These are phyloP conservation scores for Erythrobasidium yunnanense DNA, from an alignment of 768 basidiomycete genomes.

Conservation along the genomic window DNA sequence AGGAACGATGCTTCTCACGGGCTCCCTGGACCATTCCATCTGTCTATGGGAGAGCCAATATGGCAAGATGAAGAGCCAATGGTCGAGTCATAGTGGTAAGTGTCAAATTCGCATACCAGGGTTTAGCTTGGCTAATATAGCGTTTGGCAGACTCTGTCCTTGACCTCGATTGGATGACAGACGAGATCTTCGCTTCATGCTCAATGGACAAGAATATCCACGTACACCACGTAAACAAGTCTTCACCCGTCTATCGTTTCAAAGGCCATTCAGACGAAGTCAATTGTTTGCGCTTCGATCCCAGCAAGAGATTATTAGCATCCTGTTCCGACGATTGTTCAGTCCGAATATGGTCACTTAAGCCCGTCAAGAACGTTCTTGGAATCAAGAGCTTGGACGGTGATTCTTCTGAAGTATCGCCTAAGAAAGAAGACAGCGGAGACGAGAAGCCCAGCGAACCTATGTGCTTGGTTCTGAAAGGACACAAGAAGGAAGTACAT, in stretches of 20 bases:
- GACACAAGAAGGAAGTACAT: conserved; percentile 35
- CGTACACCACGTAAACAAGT: conserved; percentile 24
- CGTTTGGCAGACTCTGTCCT: conserved; percentile 32
- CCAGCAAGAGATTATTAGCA: conserved; percentile 36
- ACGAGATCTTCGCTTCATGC: conserved; percentile 33
- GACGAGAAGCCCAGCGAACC: conserved; percentile 18
- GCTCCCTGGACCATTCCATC: conserved; percentile 36
- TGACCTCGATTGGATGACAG: conserved; percentile 37
- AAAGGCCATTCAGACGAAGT: conserved; percentile 41
- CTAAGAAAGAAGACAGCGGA: conserved; percentile 10
- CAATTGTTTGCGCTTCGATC: conserved; percentile 38
- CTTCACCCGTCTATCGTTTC: conserved; percentile 35
- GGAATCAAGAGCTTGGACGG: conserved; percentile 12
- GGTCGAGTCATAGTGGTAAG: conserved; percentile 29
- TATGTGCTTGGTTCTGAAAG: conserved; percentile 29
- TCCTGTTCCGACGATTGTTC: conserved; percentile 39
- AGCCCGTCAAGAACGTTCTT: conserved; percentile 18
- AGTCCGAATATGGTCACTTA: conserved; percentile 38
- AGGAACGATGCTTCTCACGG: conserved; percentile 37
- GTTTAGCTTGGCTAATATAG: not conserved
- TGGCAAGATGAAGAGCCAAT: conserved; percentile 37
- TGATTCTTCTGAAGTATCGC: conserved; percentile 1
- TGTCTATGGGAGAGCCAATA: conserved; percentile 38
- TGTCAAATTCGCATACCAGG: too few relatives aligned
- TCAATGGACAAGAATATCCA: conserved; percentile 35